A percentile compares a stretch with the other conserved stretches of the same genome.
Evolutionary conservation across 805 yeast genomes (phyloP).

Genomic region (Nakazawaea siamensis): DNA sequence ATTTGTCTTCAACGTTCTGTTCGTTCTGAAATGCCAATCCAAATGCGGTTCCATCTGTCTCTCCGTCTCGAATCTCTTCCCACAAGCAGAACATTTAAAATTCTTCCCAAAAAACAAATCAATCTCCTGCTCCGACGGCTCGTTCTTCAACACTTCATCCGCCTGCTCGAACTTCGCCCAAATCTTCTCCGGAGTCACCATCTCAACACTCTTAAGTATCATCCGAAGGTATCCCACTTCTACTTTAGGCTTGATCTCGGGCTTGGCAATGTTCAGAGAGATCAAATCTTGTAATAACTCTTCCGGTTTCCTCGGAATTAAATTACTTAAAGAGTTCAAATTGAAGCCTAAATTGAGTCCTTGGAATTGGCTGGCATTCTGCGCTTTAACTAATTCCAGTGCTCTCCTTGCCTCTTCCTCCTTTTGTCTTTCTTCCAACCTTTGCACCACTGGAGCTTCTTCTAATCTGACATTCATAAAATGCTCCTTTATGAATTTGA

Average conservation of each 20-base stretch:
- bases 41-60: conserved; percentile 65
- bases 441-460: conserved; percentile 20
- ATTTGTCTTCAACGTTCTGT: conserved; percentile 57
- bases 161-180: conserved; percentile 7
- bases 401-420: conserved; percentile 15
- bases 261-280: background rate
- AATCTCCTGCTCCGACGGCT: conserved; percentile 24
- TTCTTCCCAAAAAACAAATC: conserved; percentile 44
- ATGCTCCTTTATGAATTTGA: conserved; percentile 23
- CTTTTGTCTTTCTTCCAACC: conserved; percentile 14
- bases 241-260: background rate
- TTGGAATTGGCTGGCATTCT: conserved; percentile 11
- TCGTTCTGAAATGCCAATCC: conserved; percentile 95
- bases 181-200: conserved; percentile 1
- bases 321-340: conserved; percentile 5
- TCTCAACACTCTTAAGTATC: conserved; percentile 4
- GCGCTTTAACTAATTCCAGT: conserved; percentile 13
- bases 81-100: conserved; percentile 83
- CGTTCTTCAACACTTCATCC: conserved; percentile 30
- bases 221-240: conserved; percentile 4
- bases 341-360: conserved; percentile 8
- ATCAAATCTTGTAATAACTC: conserved; percentile 1
- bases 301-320: conserved; percentile 2
- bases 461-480: conserved; percentile 24
- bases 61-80: conserved; percentile 67